Conservation (phyloP, 495 filamentous ascomycete genomes). For the Geoglossum glabrum region DNA sequence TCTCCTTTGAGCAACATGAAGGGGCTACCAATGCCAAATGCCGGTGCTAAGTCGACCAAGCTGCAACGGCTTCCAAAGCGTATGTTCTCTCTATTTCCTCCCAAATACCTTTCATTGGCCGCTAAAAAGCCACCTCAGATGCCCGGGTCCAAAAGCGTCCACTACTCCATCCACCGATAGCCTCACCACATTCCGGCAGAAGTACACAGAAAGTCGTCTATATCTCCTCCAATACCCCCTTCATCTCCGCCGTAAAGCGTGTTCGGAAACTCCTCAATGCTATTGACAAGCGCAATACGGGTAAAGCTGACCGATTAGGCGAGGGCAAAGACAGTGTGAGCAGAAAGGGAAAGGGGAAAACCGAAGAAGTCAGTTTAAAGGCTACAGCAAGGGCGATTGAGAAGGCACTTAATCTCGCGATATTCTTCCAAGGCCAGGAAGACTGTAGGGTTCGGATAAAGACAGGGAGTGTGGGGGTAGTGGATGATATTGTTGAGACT, state of each 20-base stretch:
- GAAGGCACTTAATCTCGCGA: slow-evolving; percentile 32
- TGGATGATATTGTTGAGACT: slow-evolving; percentile 21
- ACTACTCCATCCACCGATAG: slow-evolving; percentile 45
- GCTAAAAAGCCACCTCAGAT: slow-evolving; percentile 14
- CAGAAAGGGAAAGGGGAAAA: slow-evolving; percentile 19
- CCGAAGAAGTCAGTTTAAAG: slow-evolving; percentile 43
- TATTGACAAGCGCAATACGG: slow-evolving; percentile 37
- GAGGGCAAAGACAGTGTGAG: slow-evolving; percentile 13
- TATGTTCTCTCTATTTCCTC: neutral
- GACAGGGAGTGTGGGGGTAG: slow-evolving; percentile 19
- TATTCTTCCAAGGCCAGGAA: slow-evolving; percentile 20
- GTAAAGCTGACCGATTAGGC: slow-evolving; percentile 18
- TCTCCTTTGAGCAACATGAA: no score
- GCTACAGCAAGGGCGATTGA: slow-evolving; percentile 65
- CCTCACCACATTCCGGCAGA: slow-evolving; percentile 32
- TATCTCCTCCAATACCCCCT: slow-evolving; percentile 50
- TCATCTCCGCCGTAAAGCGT: slow-evolving; percentile 68
- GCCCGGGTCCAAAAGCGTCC: slow-evolving; percentile 42
- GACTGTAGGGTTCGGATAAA: slow-evolving; percentile 16
- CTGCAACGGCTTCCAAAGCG: slow-evolving; percentile 1
- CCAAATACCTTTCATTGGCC: neutral
- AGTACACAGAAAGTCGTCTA: slow-evolving; percentile 48
- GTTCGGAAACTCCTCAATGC: slow-evolving; percentile 48
- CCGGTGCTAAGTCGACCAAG: neutral
- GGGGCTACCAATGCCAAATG: neutral